Percentiles rank a stretch among this genome's conserved stretches.
phyloP scores from a whole-genome alignment of 192 early-diverging fungal genomes.

The Coemansia sp. region DNA sequence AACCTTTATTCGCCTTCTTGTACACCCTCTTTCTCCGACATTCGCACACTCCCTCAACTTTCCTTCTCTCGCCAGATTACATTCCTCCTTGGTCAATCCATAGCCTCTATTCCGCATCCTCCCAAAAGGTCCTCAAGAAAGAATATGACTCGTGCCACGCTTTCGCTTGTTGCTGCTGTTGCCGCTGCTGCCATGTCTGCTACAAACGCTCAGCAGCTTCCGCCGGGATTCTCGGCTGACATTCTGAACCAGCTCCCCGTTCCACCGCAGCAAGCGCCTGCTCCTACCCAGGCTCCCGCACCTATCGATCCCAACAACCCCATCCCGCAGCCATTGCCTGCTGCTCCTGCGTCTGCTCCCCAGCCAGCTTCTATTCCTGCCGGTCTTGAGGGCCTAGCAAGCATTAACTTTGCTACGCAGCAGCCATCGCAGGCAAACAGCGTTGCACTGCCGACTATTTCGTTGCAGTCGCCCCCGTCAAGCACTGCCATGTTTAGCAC shows the following conservation, averaged over 20 bases:
- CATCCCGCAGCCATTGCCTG: conserved; percentile 42
- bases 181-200: conserved; percentile 20
- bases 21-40: not conserved
- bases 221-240: conserved; percentile 35
- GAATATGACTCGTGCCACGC: conserved; percentile 36
- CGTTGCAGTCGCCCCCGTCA: conserved; percentile 5
- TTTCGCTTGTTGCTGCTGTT: conserved; percentile 33
- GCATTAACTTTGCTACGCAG: not conserved
- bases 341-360: conserved; percentile 33
- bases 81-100: not conserved
- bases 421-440: not conserved
- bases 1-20: conserved; percentile 4
- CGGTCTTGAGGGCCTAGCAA: conserved; percentile 29
- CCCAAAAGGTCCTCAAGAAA: conserved; percentile 2
- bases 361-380: conserved; percentile 50
- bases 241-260: conserved; percentile 50
- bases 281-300: conserved; percentile 48
- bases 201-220: conserved; percentile 28
- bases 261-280: conserved; percentile 46
- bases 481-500: conserved; percentile 4
- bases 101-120: not conserved
- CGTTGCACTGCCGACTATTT: conserved; percentile 13
- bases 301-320: conserved; percentile 54
- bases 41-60: not conserved
- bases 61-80: not conserved